phyloP scores from a whole-genome alignment of 345 rosid genomes.

The Dimocarpus longan region DNA sequence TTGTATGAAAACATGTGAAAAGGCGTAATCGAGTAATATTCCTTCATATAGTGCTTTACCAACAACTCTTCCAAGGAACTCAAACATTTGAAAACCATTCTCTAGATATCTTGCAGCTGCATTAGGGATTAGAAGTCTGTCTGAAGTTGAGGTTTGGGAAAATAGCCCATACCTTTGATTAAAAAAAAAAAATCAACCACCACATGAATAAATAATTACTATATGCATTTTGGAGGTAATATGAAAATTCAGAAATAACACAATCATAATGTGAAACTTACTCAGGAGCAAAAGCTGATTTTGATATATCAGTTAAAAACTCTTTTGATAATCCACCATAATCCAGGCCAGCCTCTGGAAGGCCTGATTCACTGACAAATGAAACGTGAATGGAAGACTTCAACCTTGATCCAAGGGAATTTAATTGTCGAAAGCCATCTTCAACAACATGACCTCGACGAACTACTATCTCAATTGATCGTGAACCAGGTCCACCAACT shows the following conservation, averaged over 20 bases:
- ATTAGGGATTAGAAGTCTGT: constrained; percentile 87
- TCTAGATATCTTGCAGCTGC: constrained; percentile 81
- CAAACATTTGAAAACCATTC: constrained; percentile 90
- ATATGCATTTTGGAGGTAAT: constrained; percentile 8
- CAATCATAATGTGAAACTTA: constrained; percentile 45
- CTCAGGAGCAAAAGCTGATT: constrained; percentile 90
- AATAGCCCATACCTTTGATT: constrained; percentile 78
- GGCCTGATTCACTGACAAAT: constrained; percentile 94
- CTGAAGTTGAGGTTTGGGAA: constrained; percentile 81
- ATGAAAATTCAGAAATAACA: constrained; percentile 16
- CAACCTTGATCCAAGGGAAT: constrained; percentile 79
- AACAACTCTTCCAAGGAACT: constrained; percentile 95
- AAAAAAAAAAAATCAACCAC: constrained; percentile 8
- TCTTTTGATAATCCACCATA: constrained; percentile 97
- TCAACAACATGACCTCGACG: constrained; percentile 91
- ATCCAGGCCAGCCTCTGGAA: constrained; percentile 98
- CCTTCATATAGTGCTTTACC: constrained; percentile 99
- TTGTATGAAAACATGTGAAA: constrained; percentile 90
- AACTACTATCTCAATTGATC: constrained; percentile 81
- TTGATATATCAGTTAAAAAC: constrained; percentile 93
- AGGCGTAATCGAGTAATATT: constrained; percentile 87
- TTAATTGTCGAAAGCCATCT: constrained; percentile 89
- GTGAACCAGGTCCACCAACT: constrained; percentile 77
- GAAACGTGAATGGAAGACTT: constrained; percentile 93
- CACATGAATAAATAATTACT: background rate